These are phyloP conservation scores for Thelephora terrestris DNA, from an alignment of 1,284 basidiomycete species.

Conservation along the genomic window DNA sequence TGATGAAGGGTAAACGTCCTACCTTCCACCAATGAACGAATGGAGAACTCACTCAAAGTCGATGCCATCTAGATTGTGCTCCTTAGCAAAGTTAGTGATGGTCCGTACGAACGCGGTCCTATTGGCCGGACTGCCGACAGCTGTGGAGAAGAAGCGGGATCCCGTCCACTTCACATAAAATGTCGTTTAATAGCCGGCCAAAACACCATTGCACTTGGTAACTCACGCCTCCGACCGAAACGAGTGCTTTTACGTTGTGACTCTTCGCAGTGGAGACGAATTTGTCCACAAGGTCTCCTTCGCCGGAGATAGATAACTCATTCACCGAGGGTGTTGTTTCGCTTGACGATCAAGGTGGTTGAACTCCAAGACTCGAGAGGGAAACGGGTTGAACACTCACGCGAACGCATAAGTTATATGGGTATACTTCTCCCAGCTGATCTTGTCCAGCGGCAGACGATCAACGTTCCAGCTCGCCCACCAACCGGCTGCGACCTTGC, in stretches of 20 bases:
- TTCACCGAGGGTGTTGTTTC: slow-evolving; percentile 15
- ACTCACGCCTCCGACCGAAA: slow-evolving; percentile 60
- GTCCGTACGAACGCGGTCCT: slow-evolving; percentile 63
- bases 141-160: slow-evolving; percentile 56
- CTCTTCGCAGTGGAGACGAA: slow-evolving; percentile 21
- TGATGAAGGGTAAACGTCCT: background rate
- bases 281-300: slow-evolving; percentile 16
- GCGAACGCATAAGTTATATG: slow-evolving; percentile 57
- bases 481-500: slow-evolving; percentile 45
- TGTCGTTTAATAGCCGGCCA: background rate
- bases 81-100: slow-evolving; percentile 43
- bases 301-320: slow-evolving; percentile 15
- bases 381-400: slow-evolving; percentile 26
- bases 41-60: slow-evolving; percentile 60
- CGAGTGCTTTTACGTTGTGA: slow-evolving; percentile 54
- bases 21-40: background rate
- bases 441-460: slow-evolving; percentile 35
- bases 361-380: background rate
- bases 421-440: slow-evolving; percentile 55
- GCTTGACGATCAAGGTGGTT: slow-evolving; percentile 6
- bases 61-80: slow-evolving; percentile 67
- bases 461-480: slow-evolving; percentile 51
- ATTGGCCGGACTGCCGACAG: slow-evolving; percentile 46
- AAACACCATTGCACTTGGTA: background rate
- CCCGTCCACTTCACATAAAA: slow-evolving; percentile 51